Evolutionary conservation across 2,329 filamentous ascomycete genomes (phyloP).

Genomic region (Apiospora arundinis): DNA sequence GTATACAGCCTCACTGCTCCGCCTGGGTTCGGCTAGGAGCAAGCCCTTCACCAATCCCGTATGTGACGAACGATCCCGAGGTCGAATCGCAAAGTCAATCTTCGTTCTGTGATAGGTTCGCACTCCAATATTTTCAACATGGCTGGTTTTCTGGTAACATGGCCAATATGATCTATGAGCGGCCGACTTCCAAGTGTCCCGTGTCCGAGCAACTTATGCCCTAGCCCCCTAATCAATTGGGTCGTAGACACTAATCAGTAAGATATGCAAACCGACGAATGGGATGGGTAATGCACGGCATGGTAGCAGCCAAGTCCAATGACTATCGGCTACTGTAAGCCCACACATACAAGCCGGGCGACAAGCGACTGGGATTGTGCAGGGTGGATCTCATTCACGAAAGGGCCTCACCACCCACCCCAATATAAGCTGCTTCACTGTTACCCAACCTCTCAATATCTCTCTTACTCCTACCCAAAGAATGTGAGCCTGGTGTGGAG

Average conservation of each 20-base stretch:
- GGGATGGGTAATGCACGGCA: background rate
- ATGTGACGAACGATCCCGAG: background rate
- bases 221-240: background rate
- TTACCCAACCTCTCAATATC: background rate
- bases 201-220: background rate
- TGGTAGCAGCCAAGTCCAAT: background rate
- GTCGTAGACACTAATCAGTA: background rate
- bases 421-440: background rate
- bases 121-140: background rate
- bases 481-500: background rate
- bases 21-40: background rate
- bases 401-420: background rate
- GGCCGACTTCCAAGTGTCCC: background rate
- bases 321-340: background rate
- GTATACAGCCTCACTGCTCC: background rate
- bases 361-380: background rate
- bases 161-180: too few relatives aligned
- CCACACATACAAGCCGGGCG: background rate
- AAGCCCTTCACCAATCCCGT: background rate
- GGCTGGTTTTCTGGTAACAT: background rate
- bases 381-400: conserved; percentile 5
- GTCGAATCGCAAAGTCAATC: background rate
- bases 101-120: background rate
- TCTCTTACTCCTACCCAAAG: background rate
- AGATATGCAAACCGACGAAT: background rate